Evolutionary conservation across 768 basidiomycete genomes (phyloP), one percentile per base, ranked within the genome.

Genomic region (Russula sp.): DNA sequence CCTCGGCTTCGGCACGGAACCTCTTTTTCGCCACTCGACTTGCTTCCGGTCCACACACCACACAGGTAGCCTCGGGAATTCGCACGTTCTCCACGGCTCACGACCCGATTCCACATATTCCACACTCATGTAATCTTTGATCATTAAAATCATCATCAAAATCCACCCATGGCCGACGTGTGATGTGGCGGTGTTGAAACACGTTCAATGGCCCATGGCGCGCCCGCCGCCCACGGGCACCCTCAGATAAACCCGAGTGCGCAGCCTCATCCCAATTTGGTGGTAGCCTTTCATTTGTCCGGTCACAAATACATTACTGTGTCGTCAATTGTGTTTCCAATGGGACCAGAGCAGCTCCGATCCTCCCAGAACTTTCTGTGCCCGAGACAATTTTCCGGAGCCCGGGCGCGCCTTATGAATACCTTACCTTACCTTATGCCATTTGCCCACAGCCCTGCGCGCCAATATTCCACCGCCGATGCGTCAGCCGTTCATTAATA

Each of bases 371-470:
- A 61, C 39, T 41, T 45, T 59, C 43, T 20, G 20, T 22, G 7
- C n/a, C 29, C 41, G 29, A 14, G 13, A 43, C 41, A 50, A 42
- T 50, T 52, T 59, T 59, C 18, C 50, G 41, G 34, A 38, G 39
- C 16, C 49, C 50, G 58, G 35, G 22, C 36, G 18, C 22, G 25
- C 56, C 5, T 59, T 48, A 42, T 36, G 39, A 35, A 51, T 51
- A 14, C 49, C 25, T 29, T 29, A 29, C 9, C 36, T 43, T 20
- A 43, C 43, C 48, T n/a, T 34, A 35, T 63, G 6, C 56, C 51
- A 51, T 39, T 43, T 63, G 56, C 64, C 64, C 64, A 65, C 39
- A 52, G 34, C 64, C 64, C 64, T 65, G 64, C 22, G 64, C 64
- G 64, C 64, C 42, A 29, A 29, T 65, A 63, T 36, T 56, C 13